Conservation (phyloP, 345 rosid species). For the Lumnitzera littorea region DNA sequence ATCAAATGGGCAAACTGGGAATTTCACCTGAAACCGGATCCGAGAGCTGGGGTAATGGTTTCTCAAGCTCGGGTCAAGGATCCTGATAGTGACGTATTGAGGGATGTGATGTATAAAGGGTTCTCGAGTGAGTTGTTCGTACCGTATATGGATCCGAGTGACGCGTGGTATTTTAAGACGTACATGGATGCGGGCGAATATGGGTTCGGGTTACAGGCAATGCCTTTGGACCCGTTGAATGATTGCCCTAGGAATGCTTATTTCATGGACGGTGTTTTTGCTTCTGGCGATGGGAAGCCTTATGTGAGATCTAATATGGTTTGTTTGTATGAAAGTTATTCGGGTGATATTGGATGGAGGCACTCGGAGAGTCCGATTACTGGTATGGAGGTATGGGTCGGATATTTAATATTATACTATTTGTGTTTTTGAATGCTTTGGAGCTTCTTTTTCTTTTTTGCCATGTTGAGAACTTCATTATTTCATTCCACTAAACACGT, state of each 20-base stretch:
- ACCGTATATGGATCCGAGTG: slow-evolving; percentile 90
- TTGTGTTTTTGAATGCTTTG: too few relatives aligned
- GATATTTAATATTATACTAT: not conserved
- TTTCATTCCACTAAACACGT: too few relatives aligned
- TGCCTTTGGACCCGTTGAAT: slow-evolving; percentile 81
- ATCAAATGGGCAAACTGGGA: slow-evolving; percentile 95
- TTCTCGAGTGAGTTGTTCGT: slow-evolving; percentile 68
- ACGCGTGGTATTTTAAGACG: slow-evolving; percentile 85
- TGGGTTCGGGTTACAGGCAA: slow-evolving; percentile 83
- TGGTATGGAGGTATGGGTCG: slow-evolving; percentile 39
- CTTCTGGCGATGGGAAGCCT: slow-evolving; percentile 62
- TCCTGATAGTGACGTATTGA: slow-evolving; percentile 48
- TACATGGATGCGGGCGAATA: slow-evolving; percentile 92
- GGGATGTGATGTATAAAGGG: slow-evolving; percentile 78
- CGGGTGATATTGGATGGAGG: slow-evolving; percentile 85
- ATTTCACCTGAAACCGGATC: slow-evolving; percentile 73
- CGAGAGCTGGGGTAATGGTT: slow-evolving; percentile 62
- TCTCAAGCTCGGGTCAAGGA: slow-evolving; percentile 62
- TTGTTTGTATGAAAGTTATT: slow-evolving; percentile 73
- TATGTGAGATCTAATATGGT: slow-evolving; percentile 69
- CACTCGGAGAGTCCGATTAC: slow-evolving; percentile 72
- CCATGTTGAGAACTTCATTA: too few relatives aligned
- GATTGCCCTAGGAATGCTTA: slow-evolving; percentile 82
- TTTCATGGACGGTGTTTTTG: slow-evolving; percentile 74
- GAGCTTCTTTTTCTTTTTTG: too few relatives aligned